phyloP scores from a whole-genome alignment of 257 asterid genomes.

The Salvia miltiorrhiza region DNA sequence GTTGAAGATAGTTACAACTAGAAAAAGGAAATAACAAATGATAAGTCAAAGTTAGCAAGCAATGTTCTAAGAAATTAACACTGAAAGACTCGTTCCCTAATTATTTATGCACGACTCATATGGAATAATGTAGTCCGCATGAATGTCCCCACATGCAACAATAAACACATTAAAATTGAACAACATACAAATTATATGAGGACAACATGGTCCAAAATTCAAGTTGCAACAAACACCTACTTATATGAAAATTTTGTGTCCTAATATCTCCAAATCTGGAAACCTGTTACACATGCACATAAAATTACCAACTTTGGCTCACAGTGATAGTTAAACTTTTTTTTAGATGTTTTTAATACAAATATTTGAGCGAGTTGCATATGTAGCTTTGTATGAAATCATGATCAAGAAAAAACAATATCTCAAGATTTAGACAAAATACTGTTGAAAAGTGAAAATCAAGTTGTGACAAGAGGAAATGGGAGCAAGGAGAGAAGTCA shows the following conservation, averaged over 20 bases:
- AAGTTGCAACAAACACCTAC: neutral
- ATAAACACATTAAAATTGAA: conserved; percentile 2
- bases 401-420: neutral
- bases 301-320: neutral
- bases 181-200: neutral
- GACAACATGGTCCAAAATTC: neutral
- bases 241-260: neutral
- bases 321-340: neutral
- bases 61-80: conserved; percentile 9
- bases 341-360: neutral
- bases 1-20: neutral
- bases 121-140: neutral
- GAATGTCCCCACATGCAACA: conserved; percentile 1
- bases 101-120: neutral
- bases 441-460: neutral
- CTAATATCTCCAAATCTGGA: neutral
- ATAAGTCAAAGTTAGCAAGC: neutral
- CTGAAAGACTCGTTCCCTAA: neutral
- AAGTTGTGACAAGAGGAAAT: neutral
- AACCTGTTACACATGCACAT: neutral
- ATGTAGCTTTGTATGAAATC: neutral
- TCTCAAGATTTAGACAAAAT: neutral
- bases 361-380: neutral
- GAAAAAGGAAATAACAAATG: conserved; percentile 6
- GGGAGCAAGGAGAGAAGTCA: neutral